Conservation (phyloP, 768 basidiomycete genomes). For the Hirschioporus abietinus region DNA sequence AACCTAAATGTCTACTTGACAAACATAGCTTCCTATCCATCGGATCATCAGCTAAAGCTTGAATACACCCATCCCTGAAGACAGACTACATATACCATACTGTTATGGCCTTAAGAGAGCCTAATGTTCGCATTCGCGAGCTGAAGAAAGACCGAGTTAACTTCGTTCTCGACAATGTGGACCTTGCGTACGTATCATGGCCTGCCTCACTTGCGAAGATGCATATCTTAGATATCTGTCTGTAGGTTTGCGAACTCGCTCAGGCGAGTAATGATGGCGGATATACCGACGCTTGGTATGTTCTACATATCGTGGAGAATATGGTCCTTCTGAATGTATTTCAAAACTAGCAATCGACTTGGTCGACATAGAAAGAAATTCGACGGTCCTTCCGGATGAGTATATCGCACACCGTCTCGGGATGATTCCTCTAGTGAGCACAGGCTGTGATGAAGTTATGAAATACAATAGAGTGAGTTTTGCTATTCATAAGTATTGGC, state of each 20-base stretch:
- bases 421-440: slow-evolving; percentile 85
- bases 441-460: slow-evolving; percentile 86
- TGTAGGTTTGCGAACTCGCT: slow-evolving; percentile 89
- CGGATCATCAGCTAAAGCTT: neutral
- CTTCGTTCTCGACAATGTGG: slow-evolving; percentile 93
- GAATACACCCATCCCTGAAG: neutral
- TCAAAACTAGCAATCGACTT: slow-evolving; percentile 81
- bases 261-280: slow-evolving; percentile 91
- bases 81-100: neutral
- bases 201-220: slow-evolving; percentile 6
- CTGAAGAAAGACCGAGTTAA: slow-evolving; percentile 81
- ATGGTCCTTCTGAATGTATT: neutral
- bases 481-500: slow-evolving; percentile 6
- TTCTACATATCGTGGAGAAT: neutral
- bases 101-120: slow-evolving; percentile 32
- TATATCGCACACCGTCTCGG: slow-evolving; percentile 96
- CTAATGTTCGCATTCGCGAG: slow-evolving; percentile 77
- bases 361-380: slow-evolving; percentile 88
- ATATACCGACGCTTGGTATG: slow-evolving; percentile 93
- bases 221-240: slow-evolving; percentile 12
- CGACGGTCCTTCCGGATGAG: slow-evolving; percentile 92
- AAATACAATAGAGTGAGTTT: slow-evolving; percentile 63
- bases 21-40: too few species aligned
- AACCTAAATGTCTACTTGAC: too few species aligned
- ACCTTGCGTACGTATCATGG: slow-evolving; percentile 69